Evolutionary conservation across 179 eudicot species (phyloP), one percentile per base, ranked within the genome.

Genomic region (Silene vulgaris): DNA sequence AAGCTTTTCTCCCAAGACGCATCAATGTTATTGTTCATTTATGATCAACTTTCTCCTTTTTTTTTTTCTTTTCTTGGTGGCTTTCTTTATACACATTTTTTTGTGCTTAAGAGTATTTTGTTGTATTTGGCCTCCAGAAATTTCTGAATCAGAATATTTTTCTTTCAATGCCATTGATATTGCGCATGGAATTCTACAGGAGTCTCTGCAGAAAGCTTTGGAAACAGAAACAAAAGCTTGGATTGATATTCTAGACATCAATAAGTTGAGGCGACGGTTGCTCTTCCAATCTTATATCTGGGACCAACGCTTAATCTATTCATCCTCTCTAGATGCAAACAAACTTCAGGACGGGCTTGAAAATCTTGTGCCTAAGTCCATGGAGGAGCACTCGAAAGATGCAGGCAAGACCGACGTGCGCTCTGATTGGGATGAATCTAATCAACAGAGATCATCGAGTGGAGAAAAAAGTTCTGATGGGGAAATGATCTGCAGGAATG

Each of bases 181-280:
- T 45, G 40, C 37, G 45, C 69, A 35, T 75, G 73, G 56, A 54
- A 43, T 75, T 75, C 81, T 11, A 32, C 78, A 91, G 97, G 93
- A 85, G 69, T 85, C 81, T 52, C 80, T 90, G 52, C 79, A 81
- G 80, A 80, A 72, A 63, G 76, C 85, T 19, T 60, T 82, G 81
- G 83, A 79, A 14, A 68, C 75, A 65, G 85, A 80, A 73, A 80
- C 74, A 48, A 81, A 82, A 77, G 80, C 72, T 32, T 86, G 73
- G 32, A 71, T 86, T 75, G 96, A 91, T 80, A 87, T 93, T 79
- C 85, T 93, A 72, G 97, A 90, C 82, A 84, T 93, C 77, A 93
- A 93, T 83, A 84, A 85, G 80, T 52, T 89, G 65, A 83, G 90
- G 80, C 82, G 89, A 65, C 90, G 77, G 66, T 75, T 93, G 78